Percentiles rank a stretch among this genome's conserved stretches.
These are phyloP conservation scores for Raddia guianensis DNA, from an alignment of 176 grass and related monocot genomes.

Conservation along the genomic window DNA sequence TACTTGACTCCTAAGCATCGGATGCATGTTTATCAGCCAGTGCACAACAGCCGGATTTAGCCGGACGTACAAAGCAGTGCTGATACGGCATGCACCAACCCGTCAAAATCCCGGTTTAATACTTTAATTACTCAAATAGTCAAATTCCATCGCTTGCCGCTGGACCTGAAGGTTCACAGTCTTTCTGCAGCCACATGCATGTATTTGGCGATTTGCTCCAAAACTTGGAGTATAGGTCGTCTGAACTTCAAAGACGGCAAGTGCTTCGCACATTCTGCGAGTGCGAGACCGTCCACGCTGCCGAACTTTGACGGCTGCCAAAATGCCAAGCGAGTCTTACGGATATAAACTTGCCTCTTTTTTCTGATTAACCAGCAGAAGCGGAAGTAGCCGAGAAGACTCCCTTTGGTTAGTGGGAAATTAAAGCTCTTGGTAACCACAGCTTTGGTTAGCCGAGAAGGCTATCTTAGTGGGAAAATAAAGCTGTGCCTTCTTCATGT, in stretches of 20 bases:
- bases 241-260: not conserved
- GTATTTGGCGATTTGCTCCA: not conserved
- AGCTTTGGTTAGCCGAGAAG: not conserved
- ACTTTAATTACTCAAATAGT: too few relatives aligned
- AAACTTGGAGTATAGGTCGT: not conserved
- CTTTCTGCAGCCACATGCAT: not conserved
- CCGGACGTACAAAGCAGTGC: not conserved
- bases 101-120: not conserved
- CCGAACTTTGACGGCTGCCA: constrained; percentile 43
- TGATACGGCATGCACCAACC: not conserved
- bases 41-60: not conserved
- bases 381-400: constrained; percentile 50
- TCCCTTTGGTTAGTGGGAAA: not conserved
- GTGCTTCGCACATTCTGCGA: not conserved
- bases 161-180: not conserved
- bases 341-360: not conserved
- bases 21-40: not conserved
- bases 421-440: too few relatives aligned
- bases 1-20: not conserved
- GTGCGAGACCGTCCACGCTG: constrained; percentile 13
- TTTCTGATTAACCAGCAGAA: constrained; percentile 32
- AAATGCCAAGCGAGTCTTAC: not conserved
- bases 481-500: too few relatives aligned
- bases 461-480: too few relatives aligned
- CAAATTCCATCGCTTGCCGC: not conserved